Base-by-base conservation (phyloP, 2,329 filamentous ascomycete species). In the Verruconis gallopava region DNA sequence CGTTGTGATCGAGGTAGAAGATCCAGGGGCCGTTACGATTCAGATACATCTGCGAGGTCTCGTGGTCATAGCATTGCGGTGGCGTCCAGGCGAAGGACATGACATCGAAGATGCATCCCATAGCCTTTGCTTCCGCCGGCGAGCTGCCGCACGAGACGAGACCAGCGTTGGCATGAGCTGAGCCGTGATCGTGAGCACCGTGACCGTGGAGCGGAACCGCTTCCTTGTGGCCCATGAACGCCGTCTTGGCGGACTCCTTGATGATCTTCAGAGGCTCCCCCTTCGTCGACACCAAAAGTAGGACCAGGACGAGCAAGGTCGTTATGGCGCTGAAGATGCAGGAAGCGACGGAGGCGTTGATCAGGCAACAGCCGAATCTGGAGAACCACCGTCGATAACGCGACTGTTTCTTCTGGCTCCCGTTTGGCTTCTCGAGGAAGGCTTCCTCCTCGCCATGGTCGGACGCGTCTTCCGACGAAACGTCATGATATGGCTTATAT, bases 51-150 rank as follows among this genome's bases (percentile, higher is more conserved):
- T 37, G 20, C 4, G 41, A 43, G 19, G 25, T 18, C 6, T 21
- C 3, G 4, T n/a, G 35, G 14, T 28, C n/a, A 14, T 38, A 38
- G 12, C 41, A 43, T 13, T 14, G 17, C 13, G 19, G 17, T 3
- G 41, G 41, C 17, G 41, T 43, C 41, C 41, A 43, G 5, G 41
- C 41, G 21, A 43, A 43, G 21, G 34, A 38, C 35, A 43, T 43
- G 34, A 43, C 17, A 25, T 43, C 41, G 41, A 43, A 43, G 19
- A 19, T 33, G n/a, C 41, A 43, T 13, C 34, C 34, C 17, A 38
- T 18, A 14, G 41, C 19, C 5, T 33, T 30, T 15, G 41, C 41
- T 43, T 43, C 21, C 17, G 41, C 19, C 5, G 41, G 35, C 2
- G 41, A 22, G 14, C 25, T 28, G 21, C 41, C 41, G 22, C 41